These are phyloP conservation scores for Irpex rosettiformis DNA, from an alignment of 1,284 basidiomycete species.

Conservation along the genomic window DNA sequence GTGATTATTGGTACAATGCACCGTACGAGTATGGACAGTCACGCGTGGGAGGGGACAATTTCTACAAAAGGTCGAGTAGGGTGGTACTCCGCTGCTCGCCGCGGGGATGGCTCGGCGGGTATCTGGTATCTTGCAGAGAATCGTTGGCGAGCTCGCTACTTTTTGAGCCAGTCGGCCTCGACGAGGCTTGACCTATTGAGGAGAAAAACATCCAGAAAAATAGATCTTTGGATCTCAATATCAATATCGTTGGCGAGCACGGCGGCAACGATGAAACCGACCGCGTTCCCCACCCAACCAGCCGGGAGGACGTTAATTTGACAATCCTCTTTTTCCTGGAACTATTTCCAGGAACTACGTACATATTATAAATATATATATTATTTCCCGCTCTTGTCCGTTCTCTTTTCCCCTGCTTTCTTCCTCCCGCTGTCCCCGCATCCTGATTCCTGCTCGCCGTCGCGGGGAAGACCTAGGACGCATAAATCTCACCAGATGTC, in stretches of 20 bases:
- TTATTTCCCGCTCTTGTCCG: conserved; percentile 14
- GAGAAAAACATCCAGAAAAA: not conserved
- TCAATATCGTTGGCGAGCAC: not conserved
- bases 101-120: not conserved
- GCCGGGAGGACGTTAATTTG: conserved; percentile 6
- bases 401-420: conserved; percentile 6
- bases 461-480: not conserved
- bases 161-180: not conserved
- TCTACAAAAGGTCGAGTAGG: not conserved
- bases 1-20: not conserved
- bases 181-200: no score
- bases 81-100: not conserved
- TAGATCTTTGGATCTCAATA: not conserved
- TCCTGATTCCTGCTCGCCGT: not conserved
- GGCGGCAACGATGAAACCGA: conserved; percentile 2
- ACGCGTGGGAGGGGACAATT: not conserved
- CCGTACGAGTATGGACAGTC: not conserved
- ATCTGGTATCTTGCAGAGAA: not conserved
- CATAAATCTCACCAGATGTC: not conserved
- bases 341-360: no score
- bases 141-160: not conserved
- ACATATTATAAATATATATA: no score
- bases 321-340: conserved; percentile 4
- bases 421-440: conserved; percentile 11
- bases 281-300: conserved; percentile 7